A percentile compares a stretch with the other conserved stretches of the same genome.
These are phyloP conservation scores for Petunia secreta DNA, from an alignment of 257 asterid species.

Conservation along the genomic window DNA sequence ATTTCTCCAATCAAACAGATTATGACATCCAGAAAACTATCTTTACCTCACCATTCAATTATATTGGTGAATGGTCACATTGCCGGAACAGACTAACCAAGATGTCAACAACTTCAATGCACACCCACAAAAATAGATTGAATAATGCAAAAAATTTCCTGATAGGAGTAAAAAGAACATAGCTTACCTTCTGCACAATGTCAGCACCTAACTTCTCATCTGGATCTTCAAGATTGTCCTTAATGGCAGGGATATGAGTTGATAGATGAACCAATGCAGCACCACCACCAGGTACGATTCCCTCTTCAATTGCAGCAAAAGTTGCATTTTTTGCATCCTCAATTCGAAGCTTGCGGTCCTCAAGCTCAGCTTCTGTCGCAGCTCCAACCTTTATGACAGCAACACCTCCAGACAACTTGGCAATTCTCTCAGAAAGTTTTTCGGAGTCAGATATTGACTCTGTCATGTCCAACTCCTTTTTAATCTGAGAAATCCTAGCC, in stretches of 20 bases:
- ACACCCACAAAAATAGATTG: background rate
- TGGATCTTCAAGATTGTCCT: constrained; percentile 54
- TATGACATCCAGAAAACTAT: background rate
- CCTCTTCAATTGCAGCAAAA: constrained; percentile 78
- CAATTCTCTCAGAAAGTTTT: constrained; percentile 50
- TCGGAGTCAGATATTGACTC: constrained; percentile 36
- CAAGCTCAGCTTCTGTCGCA: constrained; percentile 53
- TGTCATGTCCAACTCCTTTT: constrained; percentile 42
- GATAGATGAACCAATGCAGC: constrained; percentile 67
- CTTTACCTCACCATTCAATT: background rate
- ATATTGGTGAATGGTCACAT: background rate
- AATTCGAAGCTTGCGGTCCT: constrained; percentile 49
- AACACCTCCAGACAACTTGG: constrained; percentile 59
- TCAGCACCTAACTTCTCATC: constrained; percentile 30
- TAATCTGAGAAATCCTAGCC: constrained; percentile 44
- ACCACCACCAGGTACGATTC: constrained; percentile 80
- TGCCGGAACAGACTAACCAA: background rate
- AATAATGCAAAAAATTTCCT: background rate
- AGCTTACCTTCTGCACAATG: constrained; percentile 43
- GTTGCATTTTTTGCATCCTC: constrained; percentile 60
- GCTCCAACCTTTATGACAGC: constrained; percentile 61
- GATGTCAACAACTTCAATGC: background rate
- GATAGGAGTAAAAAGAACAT: background rate
- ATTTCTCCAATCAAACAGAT: background rate
- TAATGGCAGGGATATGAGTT: constrained; percentile 53